Conservation (phyloP, 352 stramenopile genomes). For the Phytophthora citrophthora region DNA sequence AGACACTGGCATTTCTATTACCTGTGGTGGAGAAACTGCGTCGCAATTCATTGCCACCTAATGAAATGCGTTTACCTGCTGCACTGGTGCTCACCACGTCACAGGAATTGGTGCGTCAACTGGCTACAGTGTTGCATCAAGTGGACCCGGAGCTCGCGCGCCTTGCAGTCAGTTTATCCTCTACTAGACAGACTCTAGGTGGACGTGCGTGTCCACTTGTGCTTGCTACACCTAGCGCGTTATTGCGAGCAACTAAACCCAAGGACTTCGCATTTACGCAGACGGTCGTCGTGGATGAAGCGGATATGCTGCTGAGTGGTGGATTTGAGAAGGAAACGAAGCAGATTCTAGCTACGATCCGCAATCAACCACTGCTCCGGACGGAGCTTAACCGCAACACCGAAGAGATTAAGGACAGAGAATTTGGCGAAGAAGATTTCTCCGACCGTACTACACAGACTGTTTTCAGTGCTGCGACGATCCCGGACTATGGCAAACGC, state of each 20-base stretch:
- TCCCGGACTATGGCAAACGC: constrained; percentile 79
- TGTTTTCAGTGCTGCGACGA: constrained; percentile 84
- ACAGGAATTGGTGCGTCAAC: constrained; percentile 85
- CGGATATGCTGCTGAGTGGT: constrained; percentile 80
- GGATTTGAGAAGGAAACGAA: constrained; percentile 84
- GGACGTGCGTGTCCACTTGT: constrained; percentile 54
- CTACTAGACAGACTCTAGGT: constrained; percentile 53
- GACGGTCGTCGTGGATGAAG: constrained; percentile 80
- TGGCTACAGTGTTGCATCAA: constrained; percentile 52
- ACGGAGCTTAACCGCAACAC: constrained; percentile 49
- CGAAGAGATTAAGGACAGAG: constrained; percentile 11
- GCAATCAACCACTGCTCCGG: constrained; percentile 70
- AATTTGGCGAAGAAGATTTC: constrained; percentile 32
- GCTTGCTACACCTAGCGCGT: constrained; percentile 66
- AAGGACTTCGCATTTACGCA: constrained; percentile 80
- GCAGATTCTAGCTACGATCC: constrained; percentile 81
- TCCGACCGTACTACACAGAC: constrained; percentile 53
- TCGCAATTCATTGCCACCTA: constrained; percentile 34
- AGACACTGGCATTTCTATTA: constrained; percentile 96
- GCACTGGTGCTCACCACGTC: constrained; percentile 87
- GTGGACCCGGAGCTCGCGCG: constrained; percentile 49
- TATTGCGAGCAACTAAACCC: constrained; percentile 69
- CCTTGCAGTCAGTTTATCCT: constrained; percentile 55
- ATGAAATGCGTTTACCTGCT: constrained; percentile 53
- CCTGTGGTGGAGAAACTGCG: constrained; percentile 75